Evolutionary conservation across 331 rosid species (phyloP), one percentile per base, ranked within the genome.

Genomic region (Rhamnella rubrinervis): DNA sequence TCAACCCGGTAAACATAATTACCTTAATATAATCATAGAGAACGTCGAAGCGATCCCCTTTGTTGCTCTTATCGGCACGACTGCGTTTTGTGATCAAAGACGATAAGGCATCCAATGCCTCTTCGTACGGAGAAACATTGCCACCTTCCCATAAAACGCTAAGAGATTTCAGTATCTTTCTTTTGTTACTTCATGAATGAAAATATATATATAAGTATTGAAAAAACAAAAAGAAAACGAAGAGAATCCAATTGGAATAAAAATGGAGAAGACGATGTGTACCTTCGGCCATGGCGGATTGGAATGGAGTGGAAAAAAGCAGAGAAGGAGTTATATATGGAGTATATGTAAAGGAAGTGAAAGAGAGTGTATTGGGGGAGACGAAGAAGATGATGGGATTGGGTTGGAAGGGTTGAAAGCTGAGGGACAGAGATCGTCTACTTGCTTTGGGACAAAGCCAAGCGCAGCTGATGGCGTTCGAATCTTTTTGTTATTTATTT

Each of bases 71-170:
- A 69, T 93, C 96, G 52, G 90, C 89, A 47, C 95, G 96, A 58
- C 85, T 88, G 67, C 96, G 95, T 75, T 74, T 78, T 13, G 96
- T 85, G 69, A 93, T 93, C 76, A 93, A 75, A 56, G 98, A 93
- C 31, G 95, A 93, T 69, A 93, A 73, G 10, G 89, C 95, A 53
- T 83, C 87, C 86, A 93, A 65, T 55, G 95, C 98, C 76, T 91
- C 92, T 74, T 91, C 88, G 70, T 87, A 93, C 1, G 91, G 55
- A 37, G 85, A 77, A 23, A 77, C 84, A 18, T 64, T 66, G 56
- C 77, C 87, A 17, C 72, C 86, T 61, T n/a, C 71, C 19, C 20
- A 53, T 19, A n/a, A n/a, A 53, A 18, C 1, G 55, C 53, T 14
- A 38, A 58, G 23, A 21, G 23, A 1, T 1, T 41, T 31, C 47